phyloP scores from a whole-genome alignment of 371 early-diverging fungal species.

The Coemansia sp. region DNA sequence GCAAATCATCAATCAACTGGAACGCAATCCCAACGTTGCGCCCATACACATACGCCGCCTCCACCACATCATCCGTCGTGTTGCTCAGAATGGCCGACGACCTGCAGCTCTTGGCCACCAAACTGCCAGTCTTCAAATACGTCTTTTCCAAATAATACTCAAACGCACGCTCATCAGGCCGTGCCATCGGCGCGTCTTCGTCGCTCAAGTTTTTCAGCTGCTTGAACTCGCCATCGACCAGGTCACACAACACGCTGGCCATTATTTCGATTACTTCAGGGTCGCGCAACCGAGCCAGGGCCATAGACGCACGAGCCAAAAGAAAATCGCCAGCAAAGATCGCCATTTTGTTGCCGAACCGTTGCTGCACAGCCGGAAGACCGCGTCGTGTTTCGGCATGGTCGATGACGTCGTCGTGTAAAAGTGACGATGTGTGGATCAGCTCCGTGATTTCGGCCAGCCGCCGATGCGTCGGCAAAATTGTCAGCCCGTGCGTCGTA shows the following conservation, averaged over 20 bases:
- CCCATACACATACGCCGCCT: slow-evolving; percentile 82
- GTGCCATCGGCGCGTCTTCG: slow-evolving; percentile 37
- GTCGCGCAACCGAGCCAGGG: slow-evolving; percentile 83
- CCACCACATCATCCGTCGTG: slow-evolving; percentile 65
- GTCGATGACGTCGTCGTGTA: slow-evolving; percentile 96
- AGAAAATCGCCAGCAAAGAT: slow-evolving; percentile 94
- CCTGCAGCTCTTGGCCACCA: slow-evolving; percentile 92
- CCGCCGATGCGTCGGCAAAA: slow-evolving; percentile 86
- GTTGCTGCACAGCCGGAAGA: slow-evolving; percentile 74
- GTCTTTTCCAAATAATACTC: slow-evolving; percentile 92
- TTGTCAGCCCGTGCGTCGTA: slow-evolving; percentile 59
- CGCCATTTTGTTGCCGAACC: slow-evolving; percentile 96
- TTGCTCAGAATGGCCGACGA: slow-evolving; percentile 87
- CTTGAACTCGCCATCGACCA: slow-evolving; percentile 97
- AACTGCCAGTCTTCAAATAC: slow-evolving; percentile 92
- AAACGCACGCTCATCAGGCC: slow-evolving; percentile 56
- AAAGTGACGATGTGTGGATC: slow-evolving; percentile 93
- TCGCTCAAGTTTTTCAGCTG: slow-evolving; percentile 75
- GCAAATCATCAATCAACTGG: slow-evolving; percentile 85
- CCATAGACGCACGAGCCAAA: slow-evolving; percentile 88
- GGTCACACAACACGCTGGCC: slow-evolving; percentile 87
- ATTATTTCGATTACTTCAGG: slow-evolving; percentile 90
- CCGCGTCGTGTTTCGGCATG: slow-evolving; percentile 68
- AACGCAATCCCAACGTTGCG: slow-evolving; percentile 90
- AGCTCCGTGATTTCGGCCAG: slow-evolving; percentile 95